Evolutionary conservation across 768 basidiomycete genomes (phyloP), one percentile per base, ranked within the genome.

Genomic region (Hortiboletus flavorubellus): DNA sequence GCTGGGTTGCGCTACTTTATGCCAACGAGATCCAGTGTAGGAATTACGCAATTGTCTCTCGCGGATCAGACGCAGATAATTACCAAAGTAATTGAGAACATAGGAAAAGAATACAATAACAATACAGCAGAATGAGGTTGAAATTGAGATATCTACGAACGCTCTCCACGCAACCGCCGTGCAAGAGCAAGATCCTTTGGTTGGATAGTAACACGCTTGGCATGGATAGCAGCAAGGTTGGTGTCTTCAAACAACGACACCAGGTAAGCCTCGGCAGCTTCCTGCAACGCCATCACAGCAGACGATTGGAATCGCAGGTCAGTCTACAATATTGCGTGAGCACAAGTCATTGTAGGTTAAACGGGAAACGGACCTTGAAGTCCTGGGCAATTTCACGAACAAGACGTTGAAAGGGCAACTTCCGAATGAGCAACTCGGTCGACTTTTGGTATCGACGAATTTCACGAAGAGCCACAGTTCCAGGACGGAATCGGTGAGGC

Each of bases 341-440:
- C 26, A 29, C 18, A 2, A 35, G 26, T 46, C 46, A 34, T 15
- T 47, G 16, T 16, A 51, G 21, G 21, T 21, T 2, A 3, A 44
- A 31, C 85, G 43, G 34, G 23, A 18, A 2, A 72, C 77, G 34
- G 42, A 87, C 87, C 80, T 93, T 92, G 82, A 91, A 93, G 68
- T 92, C 91, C 75, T 91, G 89, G 33, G 91, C 89, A 63, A 93
- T 93, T 73, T 93, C 92, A 75, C 86, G 86, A 3, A 93, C 91
- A 7, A 93, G 84, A 60, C 90, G 84, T 78, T 93, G 89, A 87
- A 93, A 93, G 52, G 91, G 90, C 52, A 92, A 82, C 75, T 91
- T 93, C 68, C 89, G 82, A 68, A 93, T 91, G 51, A 93, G 79
- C 56, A 91, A 78, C 76, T 93, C 89, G 50, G 89, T 91, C 58